Evolutionary conservation across 73 alveolate genomes (phyloP), one percentile per base, ranked within the genome.

Genomic region (Effrenium voratum): DNA sequence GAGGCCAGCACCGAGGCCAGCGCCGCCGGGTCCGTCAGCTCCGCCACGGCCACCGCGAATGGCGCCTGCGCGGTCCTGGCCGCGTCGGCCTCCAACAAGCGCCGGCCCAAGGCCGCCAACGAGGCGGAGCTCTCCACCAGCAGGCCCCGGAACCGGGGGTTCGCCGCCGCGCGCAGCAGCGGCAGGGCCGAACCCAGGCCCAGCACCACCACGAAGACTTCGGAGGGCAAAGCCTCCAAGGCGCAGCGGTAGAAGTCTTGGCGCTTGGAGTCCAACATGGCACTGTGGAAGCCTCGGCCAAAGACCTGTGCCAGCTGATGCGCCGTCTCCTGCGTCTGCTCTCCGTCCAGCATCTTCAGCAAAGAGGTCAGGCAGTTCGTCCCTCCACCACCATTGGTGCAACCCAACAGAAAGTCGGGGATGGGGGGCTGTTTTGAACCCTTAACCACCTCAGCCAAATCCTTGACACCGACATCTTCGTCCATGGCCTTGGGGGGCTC

Each of bases 381-480:
- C 12, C 97, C 97, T 46, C 97, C 97, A 26, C 97, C 97, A 4
- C 97, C 97, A 22, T 43, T 75, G 6, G 97, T 90, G 97, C 97
- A 68, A 45, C 97, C 97, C 76, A 66, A 87, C 73, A 90, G 38
- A 32, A 60, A 90, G 87, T 90, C 97, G 13, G 97, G 97, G 88
- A 90, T 76, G 38, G 97, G 97, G 38, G 83, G 97, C 34, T 66
- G 76, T n/a, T 75, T 72, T 0, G 45, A 72, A 32, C 47, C 8
- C 49, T 73, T 16, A 12, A 30, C 44, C 41, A 24, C 49, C 83
- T 76, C 75, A 0, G 86, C 87, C 75, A 82, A 34, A 34, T 90
- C 97, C 55, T 90, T 90, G 73, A 90, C 97, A n/a, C 97, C 97
- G 40, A 90, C 97, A 28, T 90, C 97, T 46, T 75, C 97, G 15